Conservation (phyloP, 2,329 filamentous ascomycete genomes). For the Exutisphaerella laricina region DNA sequence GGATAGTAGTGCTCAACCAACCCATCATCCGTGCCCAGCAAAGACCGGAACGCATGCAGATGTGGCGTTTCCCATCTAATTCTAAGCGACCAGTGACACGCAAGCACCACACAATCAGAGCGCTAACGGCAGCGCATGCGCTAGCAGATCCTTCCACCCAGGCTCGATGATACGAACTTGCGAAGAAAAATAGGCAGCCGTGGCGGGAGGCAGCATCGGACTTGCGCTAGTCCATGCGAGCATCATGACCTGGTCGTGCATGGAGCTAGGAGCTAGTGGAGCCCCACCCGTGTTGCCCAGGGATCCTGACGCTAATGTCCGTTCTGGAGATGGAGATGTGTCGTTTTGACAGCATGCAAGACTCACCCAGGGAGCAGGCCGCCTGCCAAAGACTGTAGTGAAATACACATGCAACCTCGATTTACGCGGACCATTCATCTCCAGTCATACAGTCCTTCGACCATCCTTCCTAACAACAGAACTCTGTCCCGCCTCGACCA, state of each 20-base stretch:
- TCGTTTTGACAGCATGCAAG: slow-evolving; percentile 20
- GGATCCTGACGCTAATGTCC: slow-evolving; percentile 21
- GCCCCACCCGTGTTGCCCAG: slow-evolving; percentile 19
- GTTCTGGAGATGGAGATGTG: slow-evolving; percentile 21
- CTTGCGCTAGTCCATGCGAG: slow-evolving; percentile 15
- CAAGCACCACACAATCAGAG: slow-evolving; percentile 11
- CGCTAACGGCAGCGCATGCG: slow-evolving; percentile 9
- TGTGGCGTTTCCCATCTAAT: slow-evolving; percentile 11
- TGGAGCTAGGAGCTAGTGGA: slow-evolving; percentile 17
- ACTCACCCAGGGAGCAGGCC: slow-evolving; percentile 12
- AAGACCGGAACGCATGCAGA: slow-evolving; percentile 7
- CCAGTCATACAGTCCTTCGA: slow-evolving; percentile 8
- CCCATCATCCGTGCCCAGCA: slow-evolving; percentile 7
- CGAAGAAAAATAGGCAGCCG: too few relatives aligned
- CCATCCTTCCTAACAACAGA: slow-evolving; percentile 19
- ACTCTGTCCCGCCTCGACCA: slow-evolving; percentile 14
- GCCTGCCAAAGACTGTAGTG: slow-evolving; percentile 17
- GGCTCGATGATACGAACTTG: slow-evolving; percentile 11
- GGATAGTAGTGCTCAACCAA: slow-evolving; percentile 11
- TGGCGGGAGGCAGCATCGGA: slow-evolving; percentile 11
- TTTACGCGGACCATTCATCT: slow-evolving; percentile 13
- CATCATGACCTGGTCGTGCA: slow-evolving; percentile 20
- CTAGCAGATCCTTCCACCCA: slow-evolving; percentile 13
- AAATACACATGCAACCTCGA: slow-evolving; percentile 14
- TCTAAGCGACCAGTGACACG: slow-evolving; percentile 17